Evolutionary conservation across 2,329 filamentous ascomycete genomes (phyloP), one percentile per base, ranked within the genome.

Genomic region (Byssoonygena ceratinophila): DNA sequence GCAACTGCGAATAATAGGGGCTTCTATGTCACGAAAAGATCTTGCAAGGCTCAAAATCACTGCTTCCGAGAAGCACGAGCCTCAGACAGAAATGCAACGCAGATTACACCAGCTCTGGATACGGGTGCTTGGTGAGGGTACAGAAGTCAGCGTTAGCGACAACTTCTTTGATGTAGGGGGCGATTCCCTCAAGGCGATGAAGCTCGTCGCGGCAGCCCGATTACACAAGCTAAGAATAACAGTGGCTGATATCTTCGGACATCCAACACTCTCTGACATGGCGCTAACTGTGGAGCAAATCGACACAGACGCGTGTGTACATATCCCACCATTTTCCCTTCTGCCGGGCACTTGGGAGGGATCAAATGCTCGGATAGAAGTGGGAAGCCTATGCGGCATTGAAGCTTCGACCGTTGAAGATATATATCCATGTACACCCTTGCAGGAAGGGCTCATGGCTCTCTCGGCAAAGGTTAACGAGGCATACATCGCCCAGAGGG

Each of bases 371-470:
- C 54, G 57, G 22, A 39, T 11, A 4, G 46, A 53, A 39, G 50
- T 53, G 5, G 47, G 49, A 9, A 41, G 51, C 18, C 46, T 49
- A 14, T 64, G 62, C 48, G 39, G 48, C 5, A 25, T 64, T 36
- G 39, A 59, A 14, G 2, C 29, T 20, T 43, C 55, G 1, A 22
- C 49, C 3, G 53, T 67, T 50, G 60, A 63, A 27, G 64, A 67
- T 52, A 59, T 65, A 12, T 66, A 64, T 46, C 64, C 63, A 3
- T 64, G 62, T 49, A 64, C 62, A 11, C 61, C 68, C 2, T 59
- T 72, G 0, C 70, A 73, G 52, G 68, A 71, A 59, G 70, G 66
- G 5, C 60, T 72, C 5, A 55, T 71, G 45, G 67, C 70, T 0
- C 62, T 72, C 16, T 68, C 68, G 1, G 61, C 64, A 27, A 68